Base-by-base conservation (phyloP, 2,329 filamentous ascomycete species). In the Fonsecaea multimorphosa region DNA sequence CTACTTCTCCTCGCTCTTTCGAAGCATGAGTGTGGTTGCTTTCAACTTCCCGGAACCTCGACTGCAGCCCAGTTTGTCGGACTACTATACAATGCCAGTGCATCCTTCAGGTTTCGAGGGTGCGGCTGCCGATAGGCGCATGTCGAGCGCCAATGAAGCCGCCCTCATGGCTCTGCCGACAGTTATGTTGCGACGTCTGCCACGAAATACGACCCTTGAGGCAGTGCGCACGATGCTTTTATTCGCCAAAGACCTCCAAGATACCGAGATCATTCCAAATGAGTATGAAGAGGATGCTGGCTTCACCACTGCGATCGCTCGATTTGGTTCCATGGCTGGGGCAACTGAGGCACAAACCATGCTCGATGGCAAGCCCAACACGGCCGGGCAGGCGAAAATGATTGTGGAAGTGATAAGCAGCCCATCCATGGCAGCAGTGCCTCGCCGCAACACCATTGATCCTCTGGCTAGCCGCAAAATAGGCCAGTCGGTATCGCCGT, bases 181-280 rank as follows among this genome's bases (percentile, higher is more conserved):
- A 53, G 80, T 89, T 66, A 75, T 86, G 62, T 81, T 89, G 78
- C 85, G 86, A 72, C 86, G 83, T 71, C 79, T 89, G 14, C 85
- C 87, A 3, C 82, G 80, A 65, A 87, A 83, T 73, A 88, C 83
- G 51, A 85, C 82, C 72, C 77, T 80, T 58, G 86, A 88, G 68
- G 80, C 84, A 19, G 80, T 89, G 63, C 82, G 84, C 69, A 87
- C 84, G 74, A 87, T 89, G 80, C 79, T 89, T 5, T 79, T 88
- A n/a, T 89, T 89, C 71, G 85, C 87, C 22, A 86, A 87, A 71
- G 86, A 89, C 68, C 80, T 89, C 56, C 77, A 87, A 56, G 84
- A 87, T 68, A 83, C 83, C 62, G 84, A 87, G 60, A 83, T 89
- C 67, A 78, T 88, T 16, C 77, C 80, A 4, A 79, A 81, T 57